Conservation (phyloP, 2,329 filamentous ascomycete species). For the Claviceps sp. region DNA sequence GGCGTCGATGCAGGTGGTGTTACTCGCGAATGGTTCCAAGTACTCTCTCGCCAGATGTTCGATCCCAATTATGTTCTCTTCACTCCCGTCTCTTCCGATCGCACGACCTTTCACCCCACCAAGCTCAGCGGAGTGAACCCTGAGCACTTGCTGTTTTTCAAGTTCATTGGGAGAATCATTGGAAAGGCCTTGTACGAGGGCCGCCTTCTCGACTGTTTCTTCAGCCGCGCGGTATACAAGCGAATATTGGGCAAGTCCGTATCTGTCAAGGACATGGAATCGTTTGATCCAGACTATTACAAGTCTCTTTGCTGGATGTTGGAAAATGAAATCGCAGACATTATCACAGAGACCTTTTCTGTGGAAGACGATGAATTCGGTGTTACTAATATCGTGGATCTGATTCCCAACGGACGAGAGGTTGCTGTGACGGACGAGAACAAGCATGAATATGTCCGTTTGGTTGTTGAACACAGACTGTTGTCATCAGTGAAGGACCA, state of each 20-base stretch:
- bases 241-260: constrained; percentile 89
- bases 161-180: constrained; percentile 96
- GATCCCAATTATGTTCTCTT: constrained; percentile 96
- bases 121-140: constrained; percentile 86
- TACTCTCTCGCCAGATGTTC: constrained; percentile 95
- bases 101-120: constrained; percentile 97
- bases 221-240: constrained; percentile 97
- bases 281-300: constrained; percentile 95
- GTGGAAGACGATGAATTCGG: constrained; percentile 91
- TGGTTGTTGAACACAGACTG: constrained; percentile 88
- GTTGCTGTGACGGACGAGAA: constrained; percentile 94
- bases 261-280: constrained; percentile 98
- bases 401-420: constrained; percentile 77
- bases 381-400: constrained; percentile 72
- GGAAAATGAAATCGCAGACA: constrained; percentile 95
- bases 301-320: constrained; percentile 98
- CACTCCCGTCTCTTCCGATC: constrained; percentile 89
- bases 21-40: constrained; percentile 97
- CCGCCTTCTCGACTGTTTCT: constrained; percentile 92
- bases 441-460: constrained; percentile 92
- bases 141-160: constrained; percentile 96
- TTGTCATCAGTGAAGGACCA: constrained; percentile 87
- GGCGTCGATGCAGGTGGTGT: constrained; percentile 96
- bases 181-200: constrained; percentile 96
- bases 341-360: constrained; percentile 92